Conservation (phyloP, 2,329 filamentous ascomycete species). For the Xylogone sp. region DNA sequence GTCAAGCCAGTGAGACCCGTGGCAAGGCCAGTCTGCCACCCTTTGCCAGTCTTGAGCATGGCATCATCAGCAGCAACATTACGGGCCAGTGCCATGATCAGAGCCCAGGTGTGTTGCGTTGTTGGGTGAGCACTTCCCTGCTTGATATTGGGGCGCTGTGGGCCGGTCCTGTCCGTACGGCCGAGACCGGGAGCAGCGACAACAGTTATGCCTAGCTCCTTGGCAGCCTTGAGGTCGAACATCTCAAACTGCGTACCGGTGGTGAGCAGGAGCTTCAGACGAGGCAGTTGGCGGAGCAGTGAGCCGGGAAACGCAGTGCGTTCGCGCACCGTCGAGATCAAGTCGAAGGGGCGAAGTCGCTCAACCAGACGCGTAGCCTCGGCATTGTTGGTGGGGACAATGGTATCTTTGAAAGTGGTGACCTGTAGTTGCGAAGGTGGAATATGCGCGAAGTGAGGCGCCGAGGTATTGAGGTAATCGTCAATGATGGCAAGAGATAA, state of each 20-base stretch:
- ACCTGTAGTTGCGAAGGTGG: constrained; percentile 49
- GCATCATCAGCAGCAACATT: constrained; percentile 66
- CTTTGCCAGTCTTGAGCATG: constrained; percentile 58
- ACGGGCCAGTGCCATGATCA: constrained; percentile 64
- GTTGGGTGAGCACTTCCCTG: constrained; percentile 48
- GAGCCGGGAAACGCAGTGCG: constrained; percentile 68
- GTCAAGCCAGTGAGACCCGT: constrained; percentile 62
- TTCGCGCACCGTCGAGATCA: constrained; percentile 77
- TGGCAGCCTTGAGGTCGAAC: constrained; percentile 60
- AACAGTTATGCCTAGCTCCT: constrained; percentile 54
- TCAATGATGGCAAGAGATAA: constrained; percentile 61
- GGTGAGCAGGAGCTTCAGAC: constrained; percentile 69
- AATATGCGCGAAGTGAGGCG: constrained; percentile 53
- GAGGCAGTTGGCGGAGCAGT: constrained; percentile 62
- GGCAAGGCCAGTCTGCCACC: constrained; percentile 66
- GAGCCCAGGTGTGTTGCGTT: constrained; percentile 62
- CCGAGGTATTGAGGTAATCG: constrained; percentile 65
- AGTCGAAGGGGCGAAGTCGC: constrained; percentile 62
- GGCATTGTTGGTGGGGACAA: constrained; percentile 50
- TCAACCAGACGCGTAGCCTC: constrained; percentile 54
- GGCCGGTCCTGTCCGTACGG: constrained; percentile 12
- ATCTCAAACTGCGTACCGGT: constrained; percentile 65
- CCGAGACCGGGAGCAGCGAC: constrained; percentile 52
- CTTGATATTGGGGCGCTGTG: constrained; percentile 12
- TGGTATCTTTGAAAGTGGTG: constrained; percentile 62